These are phyloP conservation scores for Anthostomella pinea DNA, from an alignment of 2,329 filamentous ascomycete genomes.

Conservation along the genomic window DNA sequence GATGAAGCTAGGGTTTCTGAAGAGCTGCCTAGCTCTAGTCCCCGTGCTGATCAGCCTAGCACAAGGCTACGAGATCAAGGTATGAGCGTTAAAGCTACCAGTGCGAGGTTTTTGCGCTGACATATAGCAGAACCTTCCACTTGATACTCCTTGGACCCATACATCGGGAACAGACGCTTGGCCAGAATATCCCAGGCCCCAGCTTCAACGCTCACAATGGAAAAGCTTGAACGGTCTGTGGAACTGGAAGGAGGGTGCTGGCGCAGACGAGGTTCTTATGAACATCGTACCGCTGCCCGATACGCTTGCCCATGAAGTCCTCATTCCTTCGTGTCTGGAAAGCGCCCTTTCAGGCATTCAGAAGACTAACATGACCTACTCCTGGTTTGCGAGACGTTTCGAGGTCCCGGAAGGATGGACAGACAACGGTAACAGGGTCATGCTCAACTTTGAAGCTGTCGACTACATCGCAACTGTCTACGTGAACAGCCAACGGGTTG, in stretches of 20 bases:
- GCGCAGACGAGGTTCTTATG: conserved; percentile 8
- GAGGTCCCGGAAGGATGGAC: conserved; percentile 45
- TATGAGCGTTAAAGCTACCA: conserved; percentile 8
- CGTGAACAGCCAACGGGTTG: conserved; percentile 52
- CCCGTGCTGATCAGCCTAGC: conserved; percentile 12
- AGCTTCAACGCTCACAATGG: conserved; percentile 52
- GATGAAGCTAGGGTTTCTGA: conserved; percentile 15
- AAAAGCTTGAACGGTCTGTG: conserved; percentile 58
- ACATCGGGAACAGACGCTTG: conserved; percentile 52
- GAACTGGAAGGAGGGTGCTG: conserved; percentile 44
- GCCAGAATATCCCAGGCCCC: conserved; percentile 58
- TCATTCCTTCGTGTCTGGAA: conserved; percentile 20
- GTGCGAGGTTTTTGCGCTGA: background rate
- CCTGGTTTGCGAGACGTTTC: conserved; percentile 53
- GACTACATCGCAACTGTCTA: conserved; percentile 58
- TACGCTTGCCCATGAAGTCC: conserved; percentile 11
- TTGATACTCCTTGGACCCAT: conserved; percentile 52
- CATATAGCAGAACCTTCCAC: conserved; percentile 36
- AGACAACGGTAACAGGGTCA: conserved; percentile 35
- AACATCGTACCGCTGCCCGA: background rate
- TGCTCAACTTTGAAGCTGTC: conserved; percentile 58
- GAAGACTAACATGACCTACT: conserved; percentile 38
- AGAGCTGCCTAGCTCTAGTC: conserved; percentile 11
- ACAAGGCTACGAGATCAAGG: conserved; percentile 22
- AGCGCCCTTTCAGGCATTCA: conserved; percentile 50